Percentiles rank a stretch among this genome's conserved stretches.
Conservation (phyloP, 139 green algal genomes). For the Chlorella sorokiniana region DNA sequence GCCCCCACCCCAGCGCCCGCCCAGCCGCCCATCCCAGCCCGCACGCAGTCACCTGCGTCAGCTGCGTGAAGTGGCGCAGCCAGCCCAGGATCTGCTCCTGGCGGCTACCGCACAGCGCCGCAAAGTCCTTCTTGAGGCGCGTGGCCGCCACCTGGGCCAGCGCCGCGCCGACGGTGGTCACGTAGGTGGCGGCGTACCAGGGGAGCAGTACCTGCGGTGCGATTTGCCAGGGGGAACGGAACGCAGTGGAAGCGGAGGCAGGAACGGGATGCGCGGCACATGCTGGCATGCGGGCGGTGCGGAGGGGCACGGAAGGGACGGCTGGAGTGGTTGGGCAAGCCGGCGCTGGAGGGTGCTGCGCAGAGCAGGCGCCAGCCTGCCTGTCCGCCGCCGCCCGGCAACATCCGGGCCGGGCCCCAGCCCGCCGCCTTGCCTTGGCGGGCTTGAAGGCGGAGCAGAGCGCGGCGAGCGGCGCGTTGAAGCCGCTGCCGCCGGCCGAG, state of each 20-base stretch:
- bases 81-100: not conserved
- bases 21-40: too few species aligned
- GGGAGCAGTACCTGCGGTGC: slow-evolving; percentile 11
- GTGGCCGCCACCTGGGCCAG: slow-evolving; percentile 25
- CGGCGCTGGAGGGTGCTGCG: too few species aligned
- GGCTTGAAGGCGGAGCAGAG: slow-evolving; percentile 10
- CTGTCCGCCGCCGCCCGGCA: not conserved
- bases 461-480: not conserved
- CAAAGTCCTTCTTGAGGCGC: slow-evolving; percentile 6
- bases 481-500: not conserved
- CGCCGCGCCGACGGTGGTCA: not conserved
- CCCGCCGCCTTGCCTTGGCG: not conserved
- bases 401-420: not conserved
- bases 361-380: not conserved
- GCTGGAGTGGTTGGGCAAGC: too few species aligned
- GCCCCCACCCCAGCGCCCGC: too few species aligned
- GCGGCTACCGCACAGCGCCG: not conserved
- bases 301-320: too few species aligned
- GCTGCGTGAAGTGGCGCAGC: slow-evolving; percentile 17
- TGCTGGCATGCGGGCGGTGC: too few species aligned
- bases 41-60: not conserved
- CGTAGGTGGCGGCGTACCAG: not conserved
- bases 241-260: not conserved
- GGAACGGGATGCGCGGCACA: too few species aligned
- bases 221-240: not conserved